Evolutionary conservation across 495 filamentous ascomycete genomes (phyloP).

Genomic region (Talaromyces thailandensis): DNA sequence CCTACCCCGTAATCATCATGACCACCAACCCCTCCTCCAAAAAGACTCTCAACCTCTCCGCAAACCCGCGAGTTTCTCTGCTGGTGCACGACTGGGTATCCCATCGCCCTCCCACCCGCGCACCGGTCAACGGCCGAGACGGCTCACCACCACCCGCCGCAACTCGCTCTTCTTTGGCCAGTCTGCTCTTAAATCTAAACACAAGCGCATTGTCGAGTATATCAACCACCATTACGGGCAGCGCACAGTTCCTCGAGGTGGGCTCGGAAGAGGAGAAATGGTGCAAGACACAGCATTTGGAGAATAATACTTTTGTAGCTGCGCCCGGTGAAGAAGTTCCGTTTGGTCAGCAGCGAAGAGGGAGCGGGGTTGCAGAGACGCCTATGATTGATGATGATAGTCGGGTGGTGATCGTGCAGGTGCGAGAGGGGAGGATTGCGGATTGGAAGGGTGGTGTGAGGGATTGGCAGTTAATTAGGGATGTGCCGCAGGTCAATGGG

Average conservation of each 20-base stretch:
- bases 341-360: slow-evolving; percentile 32
- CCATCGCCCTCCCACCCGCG: slow-evolving; percentile 76
- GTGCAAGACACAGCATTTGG: slow-evolving; percentile 72
- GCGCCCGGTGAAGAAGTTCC: slow-evolving; percentile 35
- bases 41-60: slow-evolving; percentile 78
- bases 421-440: slow-evolving; percentile 65
- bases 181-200: slow-evolving; percentile 80
- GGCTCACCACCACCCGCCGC: slow-evolving; percentile 56
- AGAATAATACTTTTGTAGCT: slow-evolving; percentile 78
- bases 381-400: slow-evolving; percentile 64
- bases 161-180: slow-evolving; percentile 62
- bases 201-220: slow-evolving; percentile 82
- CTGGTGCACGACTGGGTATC: slow-evolving; percentile 98
- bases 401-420: slow-evolving; percentile 63
- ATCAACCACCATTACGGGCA: slow-evolving; percentile 84
- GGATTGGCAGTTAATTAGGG: slow-evolving; percentile 54
- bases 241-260: slow-evolving; percentile 58
- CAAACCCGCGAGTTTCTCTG: slow-evolving; percentile 86
- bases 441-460: slow-evolving; percentile 75
- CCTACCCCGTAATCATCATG: slow-evolving; percentile 78
- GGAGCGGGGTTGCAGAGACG: slow-evolving; percentile 42
- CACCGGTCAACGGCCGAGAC: slow-evolving; percentile 38
- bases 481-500: slow-evolving; percentile 2
- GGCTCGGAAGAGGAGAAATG: slow-evolving; percentile 74
- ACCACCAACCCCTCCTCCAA: slow-evolving; percentile 82